Base-by-base conservation (phyloP, 2,329 filamentous ascomycete species). In the Penicillium nordicum region DNA sequence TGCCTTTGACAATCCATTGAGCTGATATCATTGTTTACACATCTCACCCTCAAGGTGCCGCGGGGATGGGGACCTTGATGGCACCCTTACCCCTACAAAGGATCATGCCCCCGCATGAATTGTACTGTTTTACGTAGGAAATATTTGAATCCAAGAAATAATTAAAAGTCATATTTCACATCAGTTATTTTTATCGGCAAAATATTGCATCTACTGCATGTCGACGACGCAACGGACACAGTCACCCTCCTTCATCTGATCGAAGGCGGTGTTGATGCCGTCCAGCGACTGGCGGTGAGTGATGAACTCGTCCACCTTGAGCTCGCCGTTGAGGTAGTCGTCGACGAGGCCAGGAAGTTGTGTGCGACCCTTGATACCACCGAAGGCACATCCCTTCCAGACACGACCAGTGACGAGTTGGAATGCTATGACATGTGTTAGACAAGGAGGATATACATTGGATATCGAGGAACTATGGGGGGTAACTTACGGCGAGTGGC, bases 251-350 rank as follows among this genome's bases (percentile, higher is more conserved):
- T 97, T 95, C 94, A 99, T 99, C 67, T 88, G 86, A 63, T 91
- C 85, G 70, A 96, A 99, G 21, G 92, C 93, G 50, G 82, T 80
- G 82, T 97, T 97, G 77, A 99, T 96, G 69, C 89, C 85, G 58
- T 79, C 79, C 43, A 99, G 81, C 4, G 82, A 84, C 80, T 96
- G 90, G 67, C 92, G 87, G 80, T 99, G 94, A 32, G 94, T 99
- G 79, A 99, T 97, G 81, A 97, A 97, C 80, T 99, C 94, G 74
- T 97, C 93, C 44, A 97, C 94, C 87, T 97, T 97, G 72, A 99
- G 87, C 72, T 88, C 84, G 67, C 92, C 92, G 51, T 84, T 83
- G 75, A 95, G 82, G 79, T 99, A 99, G 77, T 97, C 93, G 65
- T 86, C 80, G 25, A 99, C 92, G 40, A 99, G 86, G 57, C 83